A percentile compares a stretch with the other conserved stretches of the same genome.
Conservation (phyloP, 2,329 filamentous ascomycete genomes). For the Simplicillium aogashimaense region DNA sequence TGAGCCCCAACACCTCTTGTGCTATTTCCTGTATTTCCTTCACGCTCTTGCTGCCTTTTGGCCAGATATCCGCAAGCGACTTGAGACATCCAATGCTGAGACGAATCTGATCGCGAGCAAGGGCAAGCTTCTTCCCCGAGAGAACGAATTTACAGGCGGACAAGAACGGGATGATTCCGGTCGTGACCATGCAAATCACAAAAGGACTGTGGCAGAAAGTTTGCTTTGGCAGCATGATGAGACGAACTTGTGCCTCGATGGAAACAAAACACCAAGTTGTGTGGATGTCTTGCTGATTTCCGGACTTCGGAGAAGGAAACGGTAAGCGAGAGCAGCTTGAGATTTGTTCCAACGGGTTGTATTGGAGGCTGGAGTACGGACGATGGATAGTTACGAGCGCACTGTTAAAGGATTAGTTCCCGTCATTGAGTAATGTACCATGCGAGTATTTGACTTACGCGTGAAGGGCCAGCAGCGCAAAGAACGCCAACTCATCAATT, state of each 20-base stretch:
- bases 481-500: constrained; percentile 19
- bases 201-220: constrained; percentile 28
- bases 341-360: constrained; percentile 24
- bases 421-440: not conserved
- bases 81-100: not conserved
- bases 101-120: not conserved
- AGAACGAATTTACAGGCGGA: not conserved
- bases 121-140: not conserved
- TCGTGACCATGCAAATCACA: constrained; percentile 26
- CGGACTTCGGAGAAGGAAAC: constrained; percentile 6
- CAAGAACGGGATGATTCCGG: not conserved
- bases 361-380: constrained; percentile 26
- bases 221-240: constrained; percentile 23
- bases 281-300: constrained; percentile 22
- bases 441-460: too few relatives aligned
- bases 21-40: not conserved
- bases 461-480: constrained; percentile 15
- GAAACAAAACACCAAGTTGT: constrained; percentile 26
- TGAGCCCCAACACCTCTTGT: not conserved
- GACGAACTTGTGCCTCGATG: constrained; percentile 25
- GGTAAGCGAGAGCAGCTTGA: constrained; percentile 24
- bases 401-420: constrained; percentile 11
- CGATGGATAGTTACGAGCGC: constrained; percentile 24
- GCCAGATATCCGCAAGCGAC: not conserved
- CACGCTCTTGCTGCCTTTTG: not conserved